Evolutionary conservation across 306 rosid species (phyloP).

Genomic region (Lathyrus sativus): DNA sequence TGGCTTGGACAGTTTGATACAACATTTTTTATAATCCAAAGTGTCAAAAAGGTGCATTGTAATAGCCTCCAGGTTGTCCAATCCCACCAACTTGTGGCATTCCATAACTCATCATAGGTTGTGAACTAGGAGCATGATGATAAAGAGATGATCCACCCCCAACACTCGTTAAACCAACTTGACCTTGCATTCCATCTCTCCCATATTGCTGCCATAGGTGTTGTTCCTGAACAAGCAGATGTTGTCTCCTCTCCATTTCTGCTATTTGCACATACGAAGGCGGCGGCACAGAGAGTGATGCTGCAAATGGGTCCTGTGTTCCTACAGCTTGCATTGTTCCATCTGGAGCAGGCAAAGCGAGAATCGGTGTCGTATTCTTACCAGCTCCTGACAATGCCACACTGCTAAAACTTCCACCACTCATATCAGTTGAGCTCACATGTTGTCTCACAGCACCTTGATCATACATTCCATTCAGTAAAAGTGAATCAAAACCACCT

Average conservation of each 20-base stretch:
- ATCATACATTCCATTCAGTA: constrained; percentile 90
- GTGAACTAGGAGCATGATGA: constrained; percentile 40
- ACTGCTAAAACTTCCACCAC: constrained; percentile 82
- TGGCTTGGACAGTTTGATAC: not conserved
- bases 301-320: constrained; percentile 77
- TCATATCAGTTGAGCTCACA: constrained; percentile 54
- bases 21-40: not conserved
- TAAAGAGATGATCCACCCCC: constrained; percentile 28
- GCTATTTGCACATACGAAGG: constrained; percentile 91
- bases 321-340: constrained; percentile 67
- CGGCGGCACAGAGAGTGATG: constrained; percentile 73
- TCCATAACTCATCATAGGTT: constrained; percentile 67
- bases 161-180: constrained; percentile 54
- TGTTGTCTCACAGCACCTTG: constrained; percentile 85
- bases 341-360: constrained; percentile 87
- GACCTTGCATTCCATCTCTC: constrained; percentile 83
- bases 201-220: constrained; percentile 80
- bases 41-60: constrained; percentile 48
- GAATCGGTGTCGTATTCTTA: constrained; percentile 50
- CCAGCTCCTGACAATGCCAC: constrained; percentile 60
- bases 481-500: constrained; percentile 77
- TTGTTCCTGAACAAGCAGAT: constrained; percentile 72
- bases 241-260: constrained; percentile 85
- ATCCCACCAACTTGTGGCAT: constrained; percentile 55
- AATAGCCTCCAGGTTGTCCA: constrained; percentile 67